Conservation (phyloP, 202 grass and related monocot species). For the Eragrostis tef region DNA sequence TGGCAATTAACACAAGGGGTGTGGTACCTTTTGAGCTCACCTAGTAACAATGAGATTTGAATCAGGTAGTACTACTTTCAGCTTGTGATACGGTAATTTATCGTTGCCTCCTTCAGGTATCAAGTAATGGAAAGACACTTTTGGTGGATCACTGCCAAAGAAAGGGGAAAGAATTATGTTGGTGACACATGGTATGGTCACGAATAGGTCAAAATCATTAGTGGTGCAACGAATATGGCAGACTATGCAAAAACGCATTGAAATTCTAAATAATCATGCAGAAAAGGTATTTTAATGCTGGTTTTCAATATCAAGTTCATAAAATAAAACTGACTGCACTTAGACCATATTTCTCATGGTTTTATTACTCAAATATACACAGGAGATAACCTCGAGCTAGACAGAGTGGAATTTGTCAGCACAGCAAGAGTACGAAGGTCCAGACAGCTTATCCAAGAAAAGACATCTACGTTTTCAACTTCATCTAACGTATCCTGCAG, state of each 20-base stretch:
- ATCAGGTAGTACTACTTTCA: conserved; percentile 79
- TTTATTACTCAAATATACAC: conserved; percentile 19
- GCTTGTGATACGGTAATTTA: conserved; percentile 64
- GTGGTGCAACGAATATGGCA: background rate
- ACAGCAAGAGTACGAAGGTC: conserved; percentile 71
- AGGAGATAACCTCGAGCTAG: conserved; percentile 35
- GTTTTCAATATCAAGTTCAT: background rate
- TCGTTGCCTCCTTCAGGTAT: conserved; percentile 66
- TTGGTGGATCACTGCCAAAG: conserved; percentile 60
- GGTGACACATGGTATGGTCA: background rate
- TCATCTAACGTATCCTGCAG: background rate
- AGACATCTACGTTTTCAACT: conserved; percentile 55
- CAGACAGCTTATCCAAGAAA: conserved; percentile 76
- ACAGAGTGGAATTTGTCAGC: conserved; percentile 78
- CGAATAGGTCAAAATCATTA: conserved; percentile 1
- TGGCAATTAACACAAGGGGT: conserved; percentile 23
- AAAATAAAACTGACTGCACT: background rate
- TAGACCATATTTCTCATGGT: background rate
- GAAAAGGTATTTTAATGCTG: background rate
- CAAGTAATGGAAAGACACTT: conserved; percentile 80
- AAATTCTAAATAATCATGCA: background rate
- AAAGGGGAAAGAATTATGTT: conserved; percentile 28
- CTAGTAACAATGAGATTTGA: conserved; percentile 74
- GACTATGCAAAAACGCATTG: too few relatives aligned
- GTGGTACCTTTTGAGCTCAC: conserved; percentile 50